A percentile compares a stretch with the other conserved stretches of the same genome.
phyloP scores from a whole-genome alignment of 1,284 basidiomycete genomes.

The Anthracocystis walkeri region DNA sequence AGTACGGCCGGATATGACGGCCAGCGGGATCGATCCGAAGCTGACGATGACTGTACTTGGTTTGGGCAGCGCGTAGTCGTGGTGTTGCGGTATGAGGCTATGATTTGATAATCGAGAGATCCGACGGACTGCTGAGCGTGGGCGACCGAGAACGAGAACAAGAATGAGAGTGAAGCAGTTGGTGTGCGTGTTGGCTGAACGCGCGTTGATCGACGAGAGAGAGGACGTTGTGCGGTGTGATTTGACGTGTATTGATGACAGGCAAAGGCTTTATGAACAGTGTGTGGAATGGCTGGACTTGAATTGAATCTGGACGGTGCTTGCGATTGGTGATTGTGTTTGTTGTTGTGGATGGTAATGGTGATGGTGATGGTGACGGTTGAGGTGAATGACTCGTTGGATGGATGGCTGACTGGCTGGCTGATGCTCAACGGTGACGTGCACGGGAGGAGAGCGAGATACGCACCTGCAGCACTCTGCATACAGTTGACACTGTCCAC shows the following conservation, averaged over 20 bases:
- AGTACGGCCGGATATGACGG: background rate
- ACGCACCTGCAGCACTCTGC: too few species aligned
- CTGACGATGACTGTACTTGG: background rate
- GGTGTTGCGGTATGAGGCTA: background rate
- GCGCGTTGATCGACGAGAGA: background rate
- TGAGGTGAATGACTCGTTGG: background rate
- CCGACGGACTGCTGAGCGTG: background rate
- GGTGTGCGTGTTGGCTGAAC: background rate
- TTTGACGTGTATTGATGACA: background rate
- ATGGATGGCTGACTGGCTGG: background rate
- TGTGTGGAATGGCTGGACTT: background rate
- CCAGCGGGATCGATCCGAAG: background rate
- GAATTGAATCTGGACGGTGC: background rate
- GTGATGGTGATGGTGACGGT: background rate
- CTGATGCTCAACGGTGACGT: background rate
- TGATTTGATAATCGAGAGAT: background rate
- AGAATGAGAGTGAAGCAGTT: conserved; percentile 8
- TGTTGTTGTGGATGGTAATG: background rate
- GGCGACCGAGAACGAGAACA: background rate
- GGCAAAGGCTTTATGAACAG: background rate
- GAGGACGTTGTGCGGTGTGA: background rate
- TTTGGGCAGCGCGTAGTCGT: background rate
- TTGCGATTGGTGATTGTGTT: background rate
- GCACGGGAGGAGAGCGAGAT: background rate
- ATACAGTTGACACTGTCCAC: too few species aligned